Conservation (phyloP, 1,139 yeast genomes). For the Geotrichum bryndzae region DNA sequence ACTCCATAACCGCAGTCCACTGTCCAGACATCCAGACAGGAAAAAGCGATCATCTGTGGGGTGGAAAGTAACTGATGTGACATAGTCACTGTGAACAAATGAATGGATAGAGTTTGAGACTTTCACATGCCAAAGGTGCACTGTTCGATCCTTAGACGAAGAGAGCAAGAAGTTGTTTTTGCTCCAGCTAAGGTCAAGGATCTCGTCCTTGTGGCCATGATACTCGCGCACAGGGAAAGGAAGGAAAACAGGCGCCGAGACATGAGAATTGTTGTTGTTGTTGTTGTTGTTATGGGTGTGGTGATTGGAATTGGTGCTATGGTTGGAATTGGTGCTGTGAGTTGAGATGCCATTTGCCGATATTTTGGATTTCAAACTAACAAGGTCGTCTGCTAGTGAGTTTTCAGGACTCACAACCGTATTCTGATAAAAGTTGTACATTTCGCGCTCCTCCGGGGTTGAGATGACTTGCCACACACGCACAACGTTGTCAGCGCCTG, state of each 20-base stretch:
- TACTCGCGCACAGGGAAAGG: constrained; percentile 58
- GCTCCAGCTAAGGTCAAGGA: constrained; percentile 80
- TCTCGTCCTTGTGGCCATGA: constrained; percentile 62
- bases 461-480: constrained; percentile 76
- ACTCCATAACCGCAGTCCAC: constrained; percentile 75
- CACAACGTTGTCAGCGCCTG: constrained; percentile 66
- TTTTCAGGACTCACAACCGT: not conserved
- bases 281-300: not conserved
- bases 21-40: constrained; percentile 76
- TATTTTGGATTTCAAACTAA: not conserved
- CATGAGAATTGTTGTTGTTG: constrained; percentile 3
- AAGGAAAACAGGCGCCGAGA: constrained; percentile 74
- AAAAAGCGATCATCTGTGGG: constrained; percentile 86
- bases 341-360: not conserved
- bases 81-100: constrained; percentile 73
- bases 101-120: constrained; percentile 56
- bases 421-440: not conserved
- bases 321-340: not conserved
- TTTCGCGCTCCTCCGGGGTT: constrained; percentile 24
- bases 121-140: constrained; percentile 78
- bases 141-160: constrained; percentile 83
- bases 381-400: not conserved
- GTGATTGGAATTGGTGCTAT: not conserved
- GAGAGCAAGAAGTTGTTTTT: constrained; percentile 74
- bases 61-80: constrained; percentile 75